A percentile compares a stretch with the other conserved stretches of the same genome.
Conservation (phyloP, 1,139 yeast genomes). For the Chernovozyma aurita region DNA sequence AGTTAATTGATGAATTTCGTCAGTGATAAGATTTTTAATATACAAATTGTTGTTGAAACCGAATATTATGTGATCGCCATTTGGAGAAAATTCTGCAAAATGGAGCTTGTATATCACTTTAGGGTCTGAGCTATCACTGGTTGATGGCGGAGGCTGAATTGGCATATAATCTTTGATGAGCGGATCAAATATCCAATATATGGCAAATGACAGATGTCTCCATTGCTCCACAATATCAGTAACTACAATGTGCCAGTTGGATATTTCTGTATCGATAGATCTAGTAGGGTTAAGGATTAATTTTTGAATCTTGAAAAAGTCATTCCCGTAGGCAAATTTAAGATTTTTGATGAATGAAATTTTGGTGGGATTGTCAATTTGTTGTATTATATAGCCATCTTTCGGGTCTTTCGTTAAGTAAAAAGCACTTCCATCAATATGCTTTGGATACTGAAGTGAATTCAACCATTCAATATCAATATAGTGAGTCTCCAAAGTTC, state of each 20-base stretch:
- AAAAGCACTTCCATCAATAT: conserved; percentile 22
- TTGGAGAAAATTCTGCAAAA: conserved; percentile 41
- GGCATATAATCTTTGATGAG: conserved; percentile 18
- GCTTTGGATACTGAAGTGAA: conserved; percentile 26
- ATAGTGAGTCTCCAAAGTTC: conserved; percentile 17
- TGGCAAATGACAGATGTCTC: conserved; percentile 39
- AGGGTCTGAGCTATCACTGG: neutral
- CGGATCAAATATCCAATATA: conserved; percentile 35
- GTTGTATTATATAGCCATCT: conserved; percentile 17
- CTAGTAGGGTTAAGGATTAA: conserved; percentile 30
- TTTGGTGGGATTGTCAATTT: conserved; percentile 16
- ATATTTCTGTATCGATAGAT: conserved; percentile 21
- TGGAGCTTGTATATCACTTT: conserved; percentile 26
- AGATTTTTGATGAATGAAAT: conserved; percentile 16
- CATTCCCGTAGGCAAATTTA: conserved; percentile 31
- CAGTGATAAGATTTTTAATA: conserved; percentile 31
- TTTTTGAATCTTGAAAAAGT: conserved; percentile 27
- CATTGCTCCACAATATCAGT: conserved; percentile 31
- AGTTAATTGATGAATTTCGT: conserved; percentile 46
- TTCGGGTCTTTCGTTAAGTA: conserved; percentile 21
- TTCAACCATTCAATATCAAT: conserved; percentile 27
- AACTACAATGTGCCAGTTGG: conserved; percentile 28
- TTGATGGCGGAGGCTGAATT: conserved; percentile 18
- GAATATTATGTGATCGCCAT: conserved; percentile 31
- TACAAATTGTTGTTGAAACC: conserved; percentile 35